These are phyloP conservation scores for Cunninghamia lanceolata DNA, from an alignment of 75 land plant genomes.

Conservation along the genomic window DNA sequence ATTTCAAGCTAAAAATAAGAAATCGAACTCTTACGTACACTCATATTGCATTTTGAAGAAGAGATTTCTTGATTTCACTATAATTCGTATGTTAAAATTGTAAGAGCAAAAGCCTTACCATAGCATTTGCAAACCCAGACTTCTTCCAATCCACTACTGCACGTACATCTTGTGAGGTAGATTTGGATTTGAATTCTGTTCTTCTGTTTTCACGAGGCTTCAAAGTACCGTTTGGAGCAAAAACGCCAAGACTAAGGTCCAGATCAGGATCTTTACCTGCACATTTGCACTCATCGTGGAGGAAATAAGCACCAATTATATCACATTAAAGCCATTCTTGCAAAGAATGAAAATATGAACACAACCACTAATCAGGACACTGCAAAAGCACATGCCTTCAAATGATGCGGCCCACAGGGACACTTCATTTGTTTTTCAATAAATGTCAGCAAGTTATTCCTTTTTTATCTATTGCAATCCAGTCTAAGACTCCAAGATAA, in stretches of 20 bases:
- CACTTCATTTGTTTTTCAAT: background rate
- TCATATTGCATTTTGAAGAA: background rate
- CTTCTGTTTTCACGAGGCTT: background rate
- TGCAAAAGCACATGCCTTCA: background rate
- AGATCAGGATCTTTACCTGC: slow-evolving; percentile 1
- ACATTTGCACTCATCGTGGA: background rate
- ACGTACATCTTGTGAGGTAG: background rate
- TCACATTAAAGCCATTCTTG: background rate
- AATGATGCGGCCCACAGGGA: background rate
- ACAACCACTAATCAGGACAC: background rate
- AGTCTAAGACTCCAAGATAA: background rate
- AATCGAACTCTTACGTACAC: background rate
- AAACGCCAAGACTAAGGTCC: background rate
- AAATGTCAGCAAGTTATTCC: background rate
- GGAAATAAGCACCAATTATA: background rate
- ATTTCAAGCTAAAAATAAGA: background rate
- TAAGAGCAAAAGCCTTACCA: background rate
- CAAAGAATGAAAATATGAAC: background rate
- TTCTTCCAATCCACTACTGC: slow-evolving; percentile 2
- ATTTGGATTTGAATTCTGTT: background rate
- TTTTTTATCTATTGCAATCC: background rate
- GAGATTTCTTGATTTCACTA: background rate
- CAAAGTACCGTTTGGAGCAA: background rate
- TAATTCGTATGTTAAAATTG: background rate
- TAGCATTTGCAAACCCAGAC: background rate